Percentiles rank a stretch among this genome's conserved stretches.
phyloP scores from a whole-genome alignment of 352 stramenopile genomes.

The Phytophthora sansomeana region DNA sequence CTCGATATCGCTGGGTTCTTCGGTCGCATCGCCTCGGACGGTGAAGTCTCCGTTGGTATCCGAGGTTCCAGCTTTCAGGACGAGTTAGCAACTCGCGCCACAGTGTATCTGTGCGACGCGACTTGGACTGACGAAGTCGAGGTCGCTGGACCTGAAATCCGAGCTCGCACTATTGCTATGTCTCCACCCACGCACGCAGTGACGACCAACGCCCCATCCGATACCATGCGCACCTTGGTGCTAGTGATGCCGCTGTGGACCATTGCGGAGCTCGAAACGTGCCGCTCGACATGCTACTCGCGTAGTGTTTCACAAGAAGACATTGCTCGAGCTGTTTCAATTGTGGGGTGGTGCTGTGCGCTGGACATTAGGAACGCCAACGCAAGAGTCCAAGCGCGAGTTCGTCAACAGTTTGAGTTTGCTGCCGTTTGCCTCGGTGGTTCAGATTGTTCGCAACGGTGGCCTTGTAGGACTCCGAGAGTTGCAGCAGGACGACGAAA shows the following conservation, averaged over 20 bases:
- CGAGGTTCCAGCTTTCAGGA: conserved; percentile 36
- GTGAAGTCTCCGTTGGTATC: conserved; percentile 27
- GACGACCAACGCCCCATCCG: not conserved
- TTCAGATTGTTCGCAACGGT: conserved; percentile 26
- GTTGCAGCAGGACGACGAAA: conserved; percentile 2
- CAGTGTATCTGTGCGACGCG: conserved; percentile 46
- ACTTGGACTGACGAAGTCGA: conserved; percentile 6
- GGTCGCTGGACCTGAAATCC: conserved; percentile 11
- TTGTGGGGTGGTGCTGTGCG: conserved; percentile 45
- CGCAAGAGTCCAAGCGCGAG: conserved; percentile 22
- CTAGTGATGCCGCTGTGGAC: conserved; percentile 53
- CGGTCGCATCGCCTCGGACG: conserved; percentile 32
- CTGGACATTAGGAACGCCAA: conserved; percentile 36
- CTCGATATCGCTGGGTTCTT: conserved; percentile 44
- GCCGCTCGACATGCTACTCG: conserved; percentile 40
- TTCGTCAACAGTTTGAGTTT: conserved; percentile 27
- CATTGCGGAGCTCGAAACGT: conserved; percentile 41
- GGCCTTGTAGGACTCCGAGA: conserved; percentile 12
- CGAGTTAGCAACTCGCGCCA: conserved; percentile 31
- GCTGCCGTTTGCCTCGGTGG: conserved; percentile 25
- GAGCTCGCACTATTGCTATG: conserved; percentile 37
- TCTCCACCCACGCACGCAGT: conserved; percentile 14
- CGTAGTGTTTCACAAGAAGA: conserved; percentile 21
- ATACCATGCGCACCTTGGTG: conserved; percentile 26
- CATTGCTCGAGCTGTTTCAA: conserved; percentile 36